Evolutionary conservation across 331 rosid genomes (phyloP).

Genomic region (Dryas integrifolia): DNA sequence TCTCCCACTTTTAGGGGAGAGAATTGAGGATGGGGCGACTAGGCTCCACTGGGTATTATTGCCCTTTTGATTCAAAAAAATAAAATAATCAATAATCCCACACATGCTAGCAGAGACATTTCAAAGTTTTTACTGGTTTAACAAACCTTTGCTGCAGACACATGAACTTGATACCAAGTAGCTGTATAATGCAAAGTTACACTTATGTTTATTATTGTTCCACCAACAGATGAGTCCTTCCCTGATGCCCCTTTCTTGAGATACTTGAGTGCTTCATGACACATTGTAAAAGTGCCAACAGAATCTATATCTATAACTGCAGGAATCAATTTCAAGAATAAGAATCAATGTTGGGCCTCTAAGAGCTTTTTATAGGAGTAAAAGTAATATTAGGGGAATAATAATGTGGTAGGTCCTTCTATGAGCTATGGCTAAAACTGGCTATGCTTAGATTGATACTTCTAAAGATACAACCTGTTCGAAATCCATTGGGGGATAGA

Average conservation of each 20-base stretch:
- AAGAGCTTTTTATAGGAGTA: background rate
- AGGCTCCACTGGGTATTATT: too few relatives aligned
- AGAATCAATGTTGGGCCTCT: background rate
- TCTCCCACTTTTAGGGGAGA: background rate
- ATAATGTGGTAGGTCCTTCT: background rate
- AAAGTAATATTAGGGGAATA: background rate
- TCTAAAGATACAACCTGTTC: conserved; percentile 13
- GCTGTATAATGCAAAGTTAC: conserved; percentile 26
- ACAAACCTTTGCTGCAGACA: conserved; percentile 28
- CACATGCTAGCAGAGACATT: background rate
- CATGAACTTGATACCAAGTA: conserved; percentile 26
- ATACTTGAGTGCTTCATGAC: conserved; percentile 28
- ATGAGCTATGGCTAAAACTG: background rate
- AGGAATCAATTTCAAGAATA: background rate
- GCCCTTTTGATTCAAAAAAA: too few relatives aligned
- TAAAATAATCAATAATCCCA: background rate
- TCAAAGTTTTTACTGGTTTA: background rate
- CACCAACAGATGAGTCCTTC: conserved; percentile 16
- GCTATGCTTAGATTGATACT: background rate
- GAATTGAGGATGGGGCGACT: too few relatives aligned
- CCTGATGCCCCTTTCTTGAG: conserved; percentile 19
- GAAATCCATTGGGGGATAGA: conserved; percentile 18
- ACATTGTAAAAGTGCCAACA: conserved; percentile 23
- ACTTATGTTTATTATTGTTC: conserved; percentile 19
- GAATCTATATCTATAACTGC: conserved; percentile 26